Conservation (phyloP, 129 eudicot genomes). For the Arctium lappa region DNA sequence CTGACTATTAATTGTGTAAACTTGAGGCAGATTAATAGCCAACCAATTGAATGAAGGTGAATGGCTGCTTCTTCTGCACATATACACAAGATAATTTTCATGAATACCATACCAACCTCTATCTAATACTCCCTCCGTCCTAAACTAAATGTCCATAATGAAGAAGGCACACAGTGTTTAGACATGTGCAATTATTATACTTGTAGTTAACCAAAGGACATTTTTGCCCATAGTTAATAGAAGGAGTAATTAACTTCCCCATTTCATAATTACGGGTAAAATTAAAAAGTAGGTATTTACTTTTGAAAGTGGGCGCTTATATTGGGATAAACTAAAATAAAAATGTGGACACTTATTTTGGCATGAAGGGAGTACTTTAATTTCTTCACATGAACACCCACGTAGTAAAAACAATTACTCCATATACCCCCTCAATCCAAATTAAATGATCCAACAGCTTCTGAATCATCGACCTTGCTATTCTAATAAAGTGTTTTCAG, state of each 20-base stretch:
- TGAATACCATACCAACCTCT: background rate
- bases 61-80: slow-evolving; percentile 1
- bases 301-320: no score
- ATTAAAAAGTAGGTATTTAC: no score
- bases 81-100: background rate
- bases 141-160: no score
- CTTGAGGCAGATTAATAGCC: background rate
- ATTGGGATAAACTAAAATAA: no score
- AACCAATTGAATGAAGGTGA: background rate
- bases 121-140: no score
- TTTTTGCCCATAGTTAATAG: no score
- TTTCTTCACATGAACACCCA: background rate
- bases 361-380: background rate
- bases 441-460: background rate
- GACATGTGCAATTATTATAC: no score
- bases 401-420: background rate
- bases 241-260: no score
- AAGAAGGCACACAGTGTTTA: no score
- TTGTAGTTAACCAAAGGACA: no score
- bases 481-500: background rate
- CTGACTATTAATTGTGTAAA: slow-evolving; percentile 3
- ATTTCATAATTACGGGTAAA: no score
- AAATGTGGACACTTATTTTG: no score
- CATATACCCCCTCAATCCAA: background rate
- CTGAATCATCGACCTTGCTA: background rate